These are phyloP conservation scores for Triticum monococcum DNA, from an alignment of 176 grass and related monocot species.

Conservation along the genomic window DNA sequence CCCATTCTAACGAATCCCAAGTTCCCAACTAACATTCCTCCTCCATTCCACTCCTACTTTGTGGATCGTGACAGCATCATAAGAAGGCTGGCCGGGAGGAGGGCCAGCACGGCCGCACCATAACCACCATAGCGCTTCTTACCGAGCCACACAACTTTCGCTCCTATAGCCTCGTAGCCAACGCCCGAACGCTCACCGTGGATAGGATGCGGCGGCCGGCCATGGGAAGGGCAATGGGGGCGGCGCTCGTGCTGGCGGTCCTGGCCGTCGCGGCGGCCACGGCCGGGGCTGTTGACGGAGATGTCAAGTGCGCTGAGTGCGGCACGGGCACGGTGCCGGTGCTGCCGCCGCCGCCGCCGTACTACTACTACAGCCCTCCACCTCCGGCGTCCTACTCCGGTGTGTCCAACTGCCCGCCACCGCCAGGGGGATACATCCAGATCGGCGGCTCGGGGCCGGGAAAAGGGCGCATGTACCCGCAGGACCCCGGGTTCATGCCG, in stretches of 20 bases:
- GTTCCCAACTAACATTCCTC: conserved; percentile 43
- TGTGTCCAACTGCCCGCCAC: conserved; percentile 32
- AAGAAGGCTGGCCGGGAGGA: conserved; percentile 13
- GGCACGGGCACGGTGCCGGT: background rate
- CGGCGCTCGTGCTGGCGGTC: conserved; percentile 8
- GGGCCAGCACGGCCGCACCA: conserved; percentile 17
- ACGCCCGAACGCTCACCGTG: background rate
- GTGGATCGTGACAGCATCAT: conserved; percentile 12
- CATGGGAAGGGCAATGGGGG: background rate
- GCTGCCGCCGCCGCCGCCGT: conserved; percentile 39
- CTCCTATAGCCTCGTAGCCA: background rate
- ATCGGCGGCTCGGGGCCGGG: conserved; percentile 37
- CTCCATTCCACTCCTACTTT: background rate
- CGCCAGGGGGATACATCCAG: conserved; percentile 40
- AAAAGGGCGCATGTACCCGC: conserved; percentile 44
- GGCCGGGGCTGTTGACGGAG: background rate
- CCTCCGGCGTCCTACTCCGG: conserved; percentile 45
- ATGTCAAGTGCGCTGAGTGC: conserved; percentile 50
- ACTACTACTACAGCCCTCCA: conserved; percentile 62
- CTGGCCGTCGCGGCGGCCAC: background rate
- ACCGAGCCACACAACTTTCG: background rate
- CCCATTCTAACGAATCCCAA: conserved; percentile 24
- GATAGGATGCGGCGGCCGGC: background rate
- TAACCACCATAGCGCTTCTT: background rate
- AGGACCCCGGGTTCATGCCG: conserved; percentile 54